phyloP scores from a whole-genome alignment of 1,284 basidiomycete species.

The Caloboletus firmus region DNA sequence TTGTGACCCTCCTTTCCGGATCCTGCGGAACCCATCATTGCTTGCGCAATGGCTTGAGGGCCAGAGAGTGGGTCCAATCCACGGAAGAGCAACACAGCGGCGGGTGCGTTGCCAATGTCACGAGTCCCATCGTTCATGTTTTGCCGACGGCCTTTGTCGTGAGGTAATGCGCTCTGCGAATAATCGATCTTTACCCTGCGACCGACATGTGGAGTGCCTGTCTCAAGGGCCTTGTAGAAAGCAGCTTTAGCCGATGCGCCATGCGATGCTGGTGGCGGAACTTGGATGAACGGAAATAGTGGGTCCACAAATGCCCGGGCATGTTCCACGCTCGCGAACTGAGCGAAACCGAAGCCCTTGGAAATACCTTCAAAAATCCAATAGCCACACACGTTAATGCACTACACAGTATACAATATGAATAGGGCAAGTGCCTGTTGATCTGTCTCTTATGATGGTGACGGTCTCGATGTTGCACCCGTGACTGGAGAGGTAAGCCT shows the following conservation, averaged over 20 bases:
- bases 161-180: slow-evolving; percentile 74
- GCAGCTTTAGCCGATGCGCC: slow-evolving; percentile 68
- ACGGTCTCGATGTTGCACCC: slow-evolving; percentile 78
- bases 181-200: slow-evolving; percentile 89
- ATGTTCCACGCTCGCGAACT: slow-evolving; percentile 80
- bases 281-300: slow-evolving; percentile 79
- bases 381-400: slow-evolving; percentile 67
- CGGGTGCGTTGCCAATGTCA: slow-evolving; percentile 84
- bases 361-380: slow-evolving; percentile 77
- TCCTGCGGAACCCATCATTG: slow-evolving; percentile 69
- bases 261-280: slow-evolving; percentile 81
- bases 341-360: slow-evolving; percentile 93
- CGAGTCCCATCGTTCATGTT: slow-evolving; percentile 87
- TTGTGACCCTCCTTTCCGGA: slow-evolving; percentile 69
- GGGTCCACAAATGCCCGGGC: slow-evolving; percentile 86
- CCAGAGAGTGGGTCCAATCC: slow-evolving; percentile 86
- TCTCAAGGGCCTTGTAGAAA: slow-evolving; percentile 70
- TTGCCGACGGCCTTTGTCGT: slow-evolving; percentile 61
- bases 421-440: slow-evolving; percentile 87
- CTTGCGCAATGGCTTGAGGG: slow-evolving; percentile 79
- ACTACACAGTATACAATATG: slow-evolving; percentile 61
- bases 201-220: slow-evolving; percentile 62
- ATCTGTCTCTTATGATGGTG: slow-evolving; percentile 91
- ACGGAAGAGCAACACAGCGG: slow-evolving; percentile 82
- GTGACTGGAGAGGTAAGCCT: slow-evolving; percentile 72